phyloP scores from a whole-genome alignment of 2,329 filamentous ascomycete species.

The Aspergillus clavatus region DNA sequence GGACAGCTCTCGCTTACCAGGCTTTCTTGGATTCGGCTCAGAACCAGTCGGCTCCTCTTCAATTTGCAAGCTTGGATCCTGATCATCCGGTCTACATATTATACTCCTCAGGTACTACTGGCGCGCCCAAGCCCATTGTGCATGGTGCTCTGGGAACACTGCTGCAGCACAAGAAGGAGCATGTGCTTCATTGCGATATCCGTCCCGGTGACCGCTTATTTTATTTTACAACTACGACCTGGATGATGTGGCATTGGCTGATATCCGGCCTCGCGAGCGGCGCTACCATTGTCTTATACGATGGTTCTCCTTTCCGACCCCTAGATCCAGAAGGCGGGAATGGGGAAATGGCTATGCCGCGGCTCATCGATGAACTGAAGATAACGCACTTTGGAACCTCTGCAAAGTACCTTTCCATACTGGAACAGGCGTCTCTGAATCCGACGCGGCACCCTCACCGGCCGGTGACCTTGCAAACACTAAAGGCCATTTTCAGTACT shows the following conservation, averaged over 20 bases:
- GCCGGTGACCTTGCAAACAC: constrained; percentile 39
- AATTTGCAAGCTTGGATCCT: constrained; percentile 72
- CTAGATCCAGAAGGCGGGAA: constrained; percentile 51
- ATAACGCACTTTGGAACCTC: constrained; percentile 95
- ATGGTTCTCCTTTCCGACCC: constrained; percentile 83
- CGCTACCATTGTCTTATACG: constrained; percentile 79
- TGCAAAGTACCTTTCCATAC: constrained; percentile 83
- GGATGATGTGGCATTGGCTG: constrained; percentile 99
- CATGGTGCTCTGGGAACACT: constrained; percentile 87
- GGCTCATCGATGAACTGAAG: constrained; percentile 69
- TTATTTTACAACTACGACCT: constrained; percentile 92
- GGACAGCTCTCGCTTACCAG: constrained; percentile 38
- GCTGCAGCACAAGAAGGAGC: constrained; percentile 96
- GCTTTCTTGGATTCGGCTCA: constrained; percentile 45
- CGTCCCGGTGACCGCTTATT: constrained; percentile 68
- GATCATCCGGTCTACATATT: constrained; percentile 91
- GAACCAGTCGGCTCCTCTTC: constrained; percentile 40
- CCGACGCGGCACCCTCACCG: constrained; percentile 51
- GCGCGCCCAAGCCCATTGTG: constrained; percentile 84
- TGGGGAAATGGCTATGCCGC: constrained; percentile 75
- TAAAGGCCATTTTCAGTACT: constrained; percentile 89
- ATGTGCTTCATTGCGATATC: constrained; percentile 80
- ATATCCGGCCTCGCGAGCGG: constrained; percentile 80
- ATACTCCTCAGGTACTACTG: constrained; percentile 88
- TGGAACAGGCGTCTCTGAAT: constrained; percentile 71